Evolutionary conservation across 2,329 filamentous ascomycete genomes (phyloP), one percentile per base, ranked within the genome.

Genomic region (Phialocephala subalpina): DNA sequence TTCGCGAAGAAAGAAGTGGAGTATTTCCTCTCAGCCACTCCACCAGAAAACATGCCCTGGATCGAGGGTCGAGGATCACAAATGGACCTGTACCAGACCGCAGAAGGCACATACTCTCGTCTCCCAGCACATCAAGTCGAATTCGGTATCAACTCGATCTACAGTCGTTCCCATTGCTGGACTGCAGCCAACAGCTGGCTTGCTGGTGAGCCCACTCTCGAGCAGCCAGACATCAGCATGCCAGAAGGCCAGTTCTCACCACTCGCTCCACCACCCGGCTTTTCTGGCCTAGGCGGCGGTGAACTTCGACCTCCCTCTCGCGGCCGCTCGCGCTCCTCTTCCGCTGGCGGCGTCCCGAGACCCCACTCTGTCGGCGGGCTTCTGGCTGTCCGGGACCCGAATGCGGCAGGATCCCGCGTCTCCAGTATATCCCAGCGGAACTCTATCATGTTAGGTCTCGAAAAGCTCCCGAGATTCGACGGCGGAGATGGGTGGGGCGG

Each of bases 11-110:
- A 93, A 59, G 89, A 86, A 1, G 90, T 93, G 2, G 92, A 95
- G 77, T 93, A 95, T 79, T 96, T 95, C 80, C 25, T 53, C 82
- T 95, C 33, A 94, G 92, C 77, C 85, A 93, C 75, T 87, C 91
- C 3, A 90, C 92, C 0, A 86, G 91, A 73, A 90, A 89, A 89
- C 62, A 83, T 88, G 0, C 92, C 92, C 0, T 96, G 92, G 92
- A 82, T 89, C 55, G 86, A 88, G 62, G 90, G 91, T 61, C 86
- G 76, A 14, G 72, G 69, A 87, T 92, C 5, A 89, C 91, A 2
- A 92, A 91, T 42, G 84, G 87, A 45, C 82, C 82, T 27, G 86
- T 85, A 49, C 82, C 90, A 9, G 88, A 91, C 49, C 85, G 80
- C 67, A 77, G 33, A 36, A 22, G 35, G 55, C 2, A 22, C 8